Conservation (phyloP, 345 rosid species). For the Heritiera littoralis region DNA sequence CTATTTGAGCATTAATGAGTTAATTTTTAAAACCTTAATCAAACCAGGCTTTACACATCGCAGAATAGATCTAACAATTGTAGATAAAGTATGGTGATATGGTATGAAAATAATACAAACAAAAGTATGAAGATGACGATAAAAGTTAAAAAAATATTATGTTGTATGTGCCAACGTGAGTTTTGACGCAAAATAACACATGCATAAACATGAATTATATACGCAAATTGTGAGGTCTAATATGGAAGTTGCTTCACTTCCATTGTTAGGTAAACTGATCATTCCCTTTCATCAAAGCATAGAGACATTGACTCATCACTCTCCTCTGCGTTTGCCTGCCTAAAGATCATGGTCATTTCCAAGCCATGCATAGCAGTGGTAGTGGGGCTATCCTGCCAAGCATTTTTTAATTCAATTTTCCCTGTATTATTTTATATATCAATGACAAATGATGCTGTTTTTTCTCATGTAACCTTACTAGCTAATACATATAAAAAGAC, state of each 20-base stretch:
- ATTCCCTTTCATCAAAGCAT: neutral
- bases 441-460: too few relatives aligned
- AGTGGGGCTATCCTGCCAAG: neutral
- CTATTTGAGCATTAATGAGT: conserved; percentile 6
- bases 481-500: neutral
- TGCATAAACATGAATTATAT: too few relatives aligned
- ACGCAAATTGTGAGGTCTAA: too few relatives aligned
- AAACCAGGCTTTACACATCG: neutral
- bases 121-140: too few relatives aligned
- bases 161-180: too few relatives aligned
- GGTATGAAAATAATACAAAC: too few relatives aligned
- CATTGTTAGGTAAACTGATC: neutral
- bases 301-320: conserved; percentile 14
- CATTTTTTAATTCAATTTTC: conserved; percentile 4
- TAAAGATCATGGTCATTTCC: neutral
- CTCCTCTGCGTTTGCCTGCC: conserved; percentile 9
- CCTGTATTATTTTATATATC: neutral
- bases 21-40: conserved; percentile 3
- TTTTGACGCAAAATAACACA: too few relatives aligned
- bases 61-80: too few relatives aligned
- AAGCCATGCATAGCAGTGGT: conserved; percentile 1
- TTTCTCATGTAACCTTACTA: neutral
- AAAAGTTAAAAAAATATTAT: too few relatives aligned
- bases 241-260: neutral
- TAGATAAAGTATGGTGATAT: too few relatives aligned